phyloP scores from a whole-genome alignment of 2,329 filamentous ascomycete species.

The Arthroderma sp. region DNA sequence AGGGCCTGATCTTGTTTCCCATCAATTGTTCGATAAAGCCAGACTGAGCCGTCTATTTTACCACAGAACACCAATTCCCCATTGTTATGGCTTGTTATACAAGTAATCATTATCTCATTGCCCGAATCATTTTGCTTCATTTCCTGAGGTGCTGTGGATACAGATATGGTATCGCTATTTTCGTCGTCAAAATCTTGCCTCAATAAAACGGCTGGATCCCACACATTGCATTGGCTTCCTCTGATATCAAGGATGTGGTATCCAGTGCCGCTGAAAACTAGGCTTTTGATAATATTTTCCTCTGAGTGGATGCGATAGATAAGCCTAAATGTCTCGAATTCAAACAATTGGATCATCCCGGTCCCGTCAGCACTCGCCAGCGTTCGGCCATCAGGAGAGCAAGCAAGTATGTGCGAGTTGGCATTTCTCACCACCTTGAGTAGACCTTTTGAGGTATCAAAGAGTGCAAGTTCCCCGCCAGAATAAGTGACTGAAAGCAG shows the following conservation, averaged over 20 bases:
- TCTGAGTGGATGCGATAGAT: constrained; percentile 19
- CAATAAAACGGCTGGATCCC: constrained; percentile 19
- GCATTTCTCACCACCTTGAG: neutral
- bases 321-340: constrained; percentile 17
- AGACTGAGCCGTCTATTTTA: neutral
- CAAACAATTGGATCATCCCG: constrained; percentile 18
- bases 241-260: constrained; percentile 22
- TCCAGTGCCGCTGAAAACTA: constrained; percentile 22
- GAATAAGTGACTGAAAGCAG: constrained; percentile 17
- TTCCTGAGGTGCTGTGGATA: neutral
- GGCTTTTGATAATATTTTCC: constrained; percentile 16
- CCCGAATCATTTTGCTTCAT: neutral
- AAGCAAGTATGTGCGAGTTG: constrained; percentile 11
- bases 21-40: neutral
- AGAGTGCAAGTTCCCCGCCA: constrained; percentile 18
- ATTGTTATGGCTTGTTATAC: neutral
- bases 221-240: constrained; percentile 21
- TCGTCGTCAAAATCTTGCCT: too few relatives aligned
- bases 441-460: constrained; percentile 11
- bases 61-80: neutral
- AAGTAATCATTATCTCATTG: neutral
- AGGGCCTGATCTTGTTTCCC: neutral
- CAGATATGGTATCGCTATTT: too few relatives aligned
- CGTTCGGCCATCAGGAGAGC: constrained; percentile 19
- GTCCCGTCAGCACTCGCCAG: constrained; percentile 15